Percentiles rank a stretch among this genome's conserved stretches.
These are phyloP conservation scores for Noccaea bulbosa DNA, from an alignment of 345 rosid species.

Conservation along the genomic window DNA sequence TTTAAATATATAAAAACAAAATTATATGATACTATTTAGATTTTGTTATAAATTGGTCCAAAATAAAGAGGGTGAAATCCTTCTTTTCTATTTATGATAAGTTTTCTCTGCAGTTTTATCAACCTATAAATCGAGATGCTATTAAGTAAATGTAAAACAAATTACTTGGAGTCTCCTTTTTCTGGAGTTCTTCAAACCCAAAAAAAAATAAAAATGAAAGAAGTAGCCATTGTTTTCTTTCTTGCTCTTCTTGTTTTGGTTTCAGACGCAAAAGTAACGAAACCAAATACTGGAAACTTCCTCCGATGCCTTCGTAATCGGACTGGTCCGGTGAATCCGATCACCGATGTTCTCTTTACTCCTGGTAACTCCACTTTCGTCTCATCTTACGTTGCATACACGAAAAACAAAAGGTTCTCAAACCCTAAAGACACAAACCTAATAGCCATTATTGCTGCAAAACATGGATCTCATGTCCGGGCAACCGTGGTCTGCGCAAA, in stretches of 20 bases:
- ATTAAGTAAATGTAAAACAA: background rate
- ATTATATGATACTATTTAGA: no score
- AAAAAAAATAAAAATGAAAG: conserved; percentile 18
- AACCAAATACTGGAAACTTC: conserved; percentile 7
- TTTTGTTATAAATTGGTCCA: no score
- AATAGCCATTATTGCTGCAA: conserved; percentile 40
- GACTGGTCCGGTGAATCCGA: background rate
- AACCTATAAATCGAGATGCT: background rate
- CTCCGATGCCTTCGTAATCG: conserved; percentile 15
- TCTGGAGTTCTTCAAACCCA: background rate
- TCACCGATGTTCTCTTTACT: conserved; percentile 22
- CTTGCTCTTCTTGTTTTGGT: conserved; percentile 23
- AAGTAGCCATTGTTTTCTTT: background rate
- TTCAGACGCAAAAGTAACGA: conserved; percentile 16
- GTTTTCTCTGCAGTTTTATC: background rate
- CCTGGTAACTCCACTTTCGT: conserved; percentile 22
- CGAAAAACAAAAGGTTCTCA: conserved; percentile 31
- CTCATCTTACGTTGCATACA: conserved; percentile 32
- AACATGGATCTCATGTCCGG: conserved; percentile 44
- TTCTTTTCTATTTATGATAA: no score
- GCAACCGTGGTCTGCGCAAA: conserved; percentile 47
- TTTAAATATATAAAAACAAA: no score
- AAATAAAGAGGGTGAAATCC: no score
- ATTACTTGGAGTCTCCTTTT: background rate
- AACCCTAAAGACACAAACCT: conserved; percentile 36